Percentiles rank a stretch among this genome's conserved stretches.
These are phyloP conservation scores for Cyclaneusma minus DNA, from an alignment of 2,329 filamentous ascomycete species.

Conservation along the genomic window DNA sequence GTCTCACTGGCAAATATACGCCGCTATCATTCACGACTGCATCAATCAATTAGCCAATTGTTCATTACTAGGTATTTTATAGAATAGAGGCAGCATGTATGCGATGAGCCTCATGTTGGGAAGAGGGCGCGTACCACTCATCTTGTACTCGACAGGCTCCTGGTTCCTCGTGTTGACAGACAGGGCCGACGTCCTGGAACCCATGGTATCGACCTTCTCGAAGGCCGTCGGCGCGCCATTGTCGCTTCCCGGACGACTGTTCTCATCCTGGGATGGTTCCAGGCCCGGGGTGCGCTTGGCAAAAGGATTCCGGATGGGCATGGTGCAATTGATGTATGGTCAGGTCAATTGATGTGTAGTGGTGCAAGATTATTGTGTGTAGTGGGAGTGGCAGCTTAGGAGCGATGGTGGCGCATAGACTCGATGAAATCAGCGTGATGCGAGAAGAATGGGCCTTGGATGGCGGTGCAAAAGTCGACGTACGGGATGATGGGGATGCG, in stretches of 20 bases:
- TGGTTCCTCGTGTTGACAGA: conserved; percentile 43
- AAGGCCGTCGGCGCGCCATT: conserved; percentile 34
- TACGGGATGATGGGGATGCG: too few relatives aligned
- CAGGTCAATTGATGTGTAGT: not conserved
- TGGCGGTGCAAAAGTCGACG: too few relatives aligned
- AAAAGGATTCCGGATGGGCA: conserved; percentile 63
- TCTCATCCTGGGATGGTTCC: conserved; percentile 32
- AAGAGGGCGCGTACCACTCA: conserved; percentile 48
- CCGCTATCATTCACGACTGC: conserved; percentile 91
- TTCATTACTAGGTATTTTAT: conserved; percentile 5
- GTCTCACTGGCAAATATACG: conserved; percentile 74
- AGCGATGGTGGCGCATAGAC: conserved; percentile 1
- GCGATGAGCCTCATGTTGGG: conserved; percentile 5
- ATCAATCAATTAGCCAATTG: conserved; percentile 14
- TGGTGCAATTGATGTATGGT: conserved; percentile 19
- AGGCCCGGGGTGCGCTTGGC: conserved; percentile 29
- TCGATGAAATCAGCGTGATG: too few relatives aligned
- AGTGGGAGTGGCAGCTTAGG: conserved; percentile 1
- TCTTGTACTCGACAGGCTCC: conserved; percentile 60
- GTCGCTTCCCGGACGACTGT: conserved; percentile 26
- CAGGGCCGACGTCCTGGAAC: conserved; percentile 44
- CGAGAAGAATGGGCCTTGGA: too few relatives aligned
- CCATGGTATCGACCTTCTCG: conserved; percentile 45
- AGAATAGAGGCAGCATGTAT: conserved; percentile 3
- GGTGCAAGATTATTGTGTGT: conserved; percentile 2